phyloP scores from a whole-genome alignment of 2,329 filamentous ascomycete species.

The Calonectria crousiana region DNA sequence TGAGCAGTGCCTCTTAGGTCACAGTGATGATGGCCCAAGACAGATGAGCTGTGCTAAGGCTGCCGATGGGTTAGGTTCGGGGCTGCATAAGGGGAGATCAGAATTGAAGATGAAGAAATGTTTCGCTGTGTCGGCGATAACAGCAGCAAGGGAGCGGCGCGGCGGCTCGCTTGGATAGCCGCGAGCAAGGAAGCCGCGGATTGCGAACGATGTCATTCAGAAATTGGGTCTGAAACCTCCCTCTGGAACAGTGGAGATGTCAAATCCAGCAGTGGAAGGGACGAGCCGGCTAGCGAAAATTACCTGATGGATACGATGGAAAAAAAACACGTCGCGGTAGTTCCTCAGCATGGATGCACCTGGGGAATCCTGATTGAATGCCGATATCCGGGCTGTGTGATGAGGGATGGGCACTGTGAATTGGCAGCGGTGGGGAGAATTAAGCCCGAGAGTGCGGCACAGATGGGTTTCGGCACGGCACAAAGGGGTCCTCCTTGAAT shows the following conservation, averaged over 20 bases:
- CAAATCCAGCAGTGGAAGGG: not conserved
- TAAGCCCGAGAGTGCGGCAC: not conserved
- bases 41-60: not conserved
- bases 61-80: conserved; percentile 2
- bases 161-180: not conserved
- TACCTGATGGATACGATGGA: not conserved
- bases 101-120: not conserved
- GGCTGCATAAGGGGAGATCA: not conserved
- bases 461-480: not conserved
- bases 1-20: conserved; percentile 3
- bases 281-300: conserved; percentile 8
- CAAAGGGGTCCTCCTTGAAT: not conserved
- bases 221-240: not conserved
- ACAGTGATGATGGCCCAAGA: not conserved
- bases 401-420: not conserved
- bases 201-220: conserved; percentile 1
- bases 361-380: not conserved
- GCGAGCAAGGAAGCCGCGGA: not conserved
- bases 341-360: conserved; percentile 8
- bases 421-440: not conserved
- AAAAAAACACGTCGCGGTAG: not conserved
- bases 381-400: conserved; percentile 3
- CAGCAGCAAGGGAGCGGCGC: not conserved
- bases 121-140: not conserved
- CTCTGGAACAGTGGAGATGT: not conserved